Percentiles rank a stretch among this genome's conserved stretches.
phyloP scores from a whole-genome alignment of 768 basidiomycete genomes.

The Postia placenta region DNA sequence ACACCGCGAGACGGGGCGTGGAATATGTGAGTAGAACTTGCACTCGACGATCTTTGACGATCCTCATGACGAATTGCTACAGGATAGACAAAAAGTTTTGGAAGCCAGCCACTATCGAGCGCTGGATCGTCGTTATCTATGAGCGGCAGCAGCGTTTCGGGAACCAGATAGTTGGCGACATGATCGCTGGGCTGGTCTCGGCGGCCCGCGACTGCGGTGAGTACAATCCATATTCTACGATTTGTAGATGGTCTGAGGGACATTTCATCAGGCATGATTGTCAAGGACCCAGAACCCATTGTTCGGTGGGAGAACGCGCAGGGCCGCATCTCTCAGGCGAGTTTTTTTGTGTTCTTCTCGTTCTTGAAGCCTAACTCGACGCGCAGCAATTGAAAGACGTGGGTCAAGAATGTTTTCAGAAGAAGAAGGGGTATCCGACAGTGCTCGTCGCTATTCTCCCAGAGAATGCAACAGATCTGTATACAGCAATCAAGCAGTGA shows the following conservation, averaged over 20 bases:
- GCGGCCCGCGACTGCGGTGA: conserved; percentile 54
- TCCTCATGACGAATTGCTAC: conserved; percentile 5
- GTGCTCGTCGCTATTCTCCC: conserved; percentile 68
- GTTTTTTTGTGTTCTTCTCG: conserved; percentile 5
- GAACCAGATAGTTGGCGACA: conserved; percentile 39
- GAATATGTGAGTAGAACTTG: conserved; percentile 59
- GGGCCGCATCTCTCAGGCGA: conserved; percentile 42
- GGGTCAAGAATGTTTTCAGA: conserved; percentile 41
- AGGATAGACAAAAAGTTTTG: conserved; percentile 74
- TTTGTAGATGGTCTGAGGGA: too few species aligned
- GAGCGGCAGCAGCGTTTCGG: conserved; percentile 57
- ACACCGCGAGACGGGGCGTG: conserved; percentile 62
- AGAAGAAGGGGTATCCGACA: conserved; percentile 38
- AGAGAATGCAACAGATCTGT: conserved; percentile 70
- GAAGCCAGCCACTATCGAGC: conserved; percentile 42
- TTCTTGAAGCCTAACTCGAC: not conserved
- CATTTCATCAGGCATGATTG: conserved; percentile 45
- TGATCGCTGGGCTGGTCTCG: conserved; percentile 46
- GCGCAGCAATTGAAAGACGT: conserved; percentile 42
- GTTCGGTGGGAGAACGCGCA: conserved; percentile 55
- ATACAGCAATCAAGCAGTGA: conserved; percentile 74
- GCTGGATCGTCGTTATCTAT: conserved; percentile 64
- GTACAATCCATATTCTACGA: conserved; percentile 19
- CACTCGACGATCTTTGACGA: not conserved
- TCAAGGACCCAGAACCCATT: conserved; percentile 38